phyloP scores from a whole-genome alignment of 768 basidiomycete species.

The Dacryopinax spathularia region DNA sequence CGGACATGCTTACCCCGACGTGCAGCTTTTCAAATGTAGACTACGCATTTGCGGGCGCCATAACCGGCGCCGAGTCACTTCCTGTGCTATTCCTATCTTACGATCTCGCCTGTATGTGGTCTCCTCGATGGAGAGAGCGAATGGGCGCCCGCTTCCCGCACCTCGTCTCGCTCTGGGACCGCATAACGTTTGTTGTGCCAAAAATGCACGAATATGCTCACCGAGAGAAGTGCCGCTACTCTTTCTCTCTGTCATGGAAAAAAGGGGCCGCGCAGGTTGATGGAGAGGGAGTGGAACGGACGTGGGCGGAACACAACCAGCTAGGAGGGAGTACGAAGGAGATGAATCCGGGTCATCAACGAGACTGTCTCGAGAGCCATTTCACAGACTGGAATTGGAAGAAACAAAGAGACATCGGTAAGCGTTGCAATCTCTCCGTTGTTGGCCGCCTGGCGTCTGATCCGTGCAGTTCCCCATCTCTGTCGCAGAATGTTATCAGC shows the following conservation, averaged over 20 bases:
- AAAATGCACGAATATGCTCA: conserved; percentile 17
- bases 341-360: conserved; percentile 13
- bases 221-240: conserved; percentile 9
- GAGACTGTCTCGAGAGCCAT: conserved; percentile 10
- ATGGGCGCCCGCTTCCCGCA: conserved; percentile 5
- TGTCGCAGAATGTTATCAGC: too few relatives aligned
- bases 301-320: too few relatives aligned
- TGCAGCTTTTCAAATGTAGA: not conserved
- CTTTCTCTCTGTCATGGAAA: conserved; percentile 17
- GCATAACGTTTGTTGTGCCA: conserved; percentile 1
- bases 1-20: not conserved
- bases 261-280: conserved; percentile 17
- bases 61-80: not conserved
- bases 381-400: conserved; percentile 9
- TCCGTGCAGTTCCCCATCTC: too few relatives aligned
- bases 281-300: conserved; percentile 22
- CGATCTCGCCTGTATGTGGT: conserved; percentile 20
- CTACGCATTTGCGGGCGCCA: too few relatives aligned
- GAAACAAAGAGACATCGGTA: conserved; percentile 7
- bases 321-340: conserved; percentile 14
- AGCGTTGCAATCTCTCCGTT: not conserved
- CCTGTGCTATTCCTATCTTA: conserved; percentile 7
- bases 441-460: too few relatives aligned
- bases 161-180: not conserved
- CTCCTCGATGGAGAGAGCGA: conserved; percentile 11